phyloP scores from a whole-genome alignment of 1,284 basidiomycete species.

The Puccinia triticina region DNA sequence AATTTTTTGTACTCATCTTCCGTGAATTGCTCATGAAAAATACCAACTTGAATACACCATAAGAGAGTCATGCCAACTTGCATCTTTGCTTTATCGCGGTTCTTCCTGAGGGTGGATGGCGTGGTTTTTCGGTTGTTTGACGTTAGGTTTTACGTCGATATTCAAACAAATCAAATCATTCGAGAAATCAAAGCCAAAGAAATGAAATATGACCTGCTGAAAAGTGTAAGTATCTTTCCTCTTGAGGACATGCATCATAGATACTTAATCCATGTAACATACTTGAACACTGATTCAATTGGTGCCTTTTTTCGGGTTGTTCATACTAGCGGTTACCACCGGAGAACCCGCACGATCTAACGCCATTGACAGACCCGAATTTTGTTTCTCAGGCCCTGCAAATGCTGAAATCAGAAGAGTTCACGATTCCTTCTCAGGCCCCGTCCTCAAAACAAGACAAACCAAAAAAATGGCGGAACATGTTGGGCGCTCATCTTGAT shows the following conservation, averaged over 20 bases:
- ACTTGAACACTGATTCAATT: background rate
- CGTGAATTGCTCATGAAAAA: background rate
- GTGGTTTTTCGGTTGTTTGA: slow-evolving; percentile 91
- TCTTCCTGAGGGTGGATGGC: slow-evolving; percentile 91
- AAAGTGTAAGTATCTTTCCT: slow-evolving; percentile 65
- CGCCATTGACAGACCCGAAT: slow-evolving; percentile 82
- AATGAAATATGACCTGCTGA: slow-evolving; percentile 79
- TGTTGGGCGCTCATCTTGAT: slow-evolving; percentile 40
- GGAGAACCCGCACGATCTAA: slow-evolving; percentile 74
- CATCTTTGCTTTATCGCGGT: slow-evolving; percentile 84
- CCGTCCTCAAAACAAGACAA: slow-evolving; percentile 9
- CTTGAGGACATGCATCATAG: background rate
- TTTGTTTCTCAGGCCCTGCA: slow-evolving; percentile 69
- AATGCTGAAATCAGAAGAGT: slow-evolving; percentile 33
- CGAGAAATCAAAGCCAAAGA: slow-evolving; percentile 87
- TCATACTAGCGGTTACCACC: slow-evolving; percentile 69
- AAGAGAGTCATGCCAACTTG: slow-evolving; percentile 98
- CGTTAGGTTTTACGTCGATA: slow-evolving; percentile 85
- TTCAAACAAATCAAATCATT: slow-evolving; percentile 67
- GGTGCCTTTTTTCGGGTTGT: background rate
- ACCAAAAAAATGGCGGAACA: slow-evolving; percentile 21
- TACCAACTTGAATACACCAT: slow-evolving; percentile 1
- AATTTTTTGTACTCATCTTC: slow-evolving; percentile 8
- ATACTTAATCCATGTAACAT: slow-evolving; percentile 7
- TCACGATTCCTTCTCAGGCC: background rate